Base-by-base conservation (phyloP, 2,329 filamentous ascomycete species). In the Cladosporium sp. region DNA sequence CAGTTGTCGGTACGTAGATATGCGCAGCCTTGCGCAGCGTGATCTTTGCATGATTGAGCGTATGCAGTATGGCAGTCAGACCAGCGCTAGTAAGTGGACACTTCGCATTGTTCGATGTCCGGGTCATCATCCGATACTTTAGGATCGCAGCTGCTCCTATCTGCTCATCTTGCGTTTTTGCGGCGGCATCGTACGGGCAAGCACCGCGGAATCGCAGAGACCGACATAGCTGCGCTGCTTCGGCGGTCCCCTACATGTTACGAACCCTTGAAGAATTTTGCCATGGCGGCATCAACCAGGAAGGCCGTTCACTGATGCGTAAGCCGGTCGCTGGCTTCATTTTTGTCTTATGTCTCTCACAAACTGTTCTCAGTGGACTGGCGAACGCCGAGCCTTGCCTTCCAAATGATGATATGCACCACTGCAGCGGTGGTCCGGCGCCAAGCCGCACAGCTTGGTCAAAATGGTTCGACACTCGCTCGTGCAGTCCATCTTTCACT, bases 221-320 rank as follows among this genome's bases (percentile, higher is more conserved):
- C 12, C 42, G 42, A 30, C 42, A 44, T 15, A 44, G 42, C 42
- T 17, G 42, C 42, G 34, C 42, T 19, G 22, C 42, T 17, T 44
- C 42, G 3, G 17, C 24, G 22, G 42, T 13, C 42, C 34, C 27
- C 24, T n/a, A n/a, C n/a, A n/a, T n/a, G n/a, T n/a, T 19, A 34
- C 42, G 11, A 27, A 44, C 18, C 27, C 27, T 18, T 44, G 13
- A 2, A 34, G 42, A 32, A n/a, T n/a, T 17, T 27, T 44, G 42
- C 42, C 42, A 44, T 18, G 42, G 24, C 9, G 42, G 24, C 42
- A n/a, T n/a, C n/a, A n/a, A n/a, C n/a, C n/a, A n/a, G n/a, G n/a
- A n/a, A n/a, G n/a, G n/a, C 12, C 27, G 27, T 30, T 30, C 27
- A 12, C 27, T 30, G 12, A 30, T 30, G 7, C 27, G 27, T 30